Evolutionary conservation across 257 asterid species (phyloP).

Genomic region (Scutellaria barbata): DNA sequence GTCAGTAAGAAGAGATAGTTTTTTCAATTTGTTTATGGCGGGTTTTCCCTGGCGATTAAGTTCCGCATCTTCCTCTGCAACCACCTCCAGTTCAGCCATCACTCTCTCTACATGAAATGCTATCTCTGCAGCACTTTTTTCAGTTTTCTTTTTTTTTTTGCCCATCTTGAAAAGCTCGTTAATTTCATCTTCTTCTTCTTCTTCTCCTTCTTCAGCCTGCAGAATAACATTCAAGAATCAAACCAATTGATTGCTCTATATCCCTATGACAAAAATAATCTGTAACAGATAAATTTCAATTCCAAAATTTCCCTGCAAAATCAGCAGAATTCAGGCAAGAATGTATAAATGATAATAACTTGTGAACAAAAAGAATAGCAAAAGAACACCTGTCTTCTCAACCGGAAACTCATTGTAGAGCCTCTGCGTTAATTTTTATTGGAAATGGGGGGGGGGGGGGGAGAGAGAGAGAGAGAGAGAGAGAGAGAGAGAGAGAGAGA

Average conservation of each 20-base stretch:
- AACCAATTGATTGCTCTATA: slow-evolving; percentile 21
- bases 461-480: background rate
- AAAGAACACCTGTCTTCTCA: background rate
- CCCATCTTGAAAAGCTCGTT: slow-evolving; percentile 72
- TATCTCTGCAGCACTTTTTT: slow-evolving; percentile 86
- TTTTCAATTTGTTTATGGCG: slow-evolving; percentile 81
- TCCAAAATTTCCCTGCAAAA: slow-evolving; percentile 7
- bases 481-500: too few relatives aligned
- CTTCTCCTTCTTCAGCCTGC: slow-evolving; percentile 90
- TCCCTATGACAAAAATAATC: background rate
- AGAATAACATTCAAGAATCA: slow-evolving; percentile 26
- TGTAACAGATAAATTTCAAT: background rate
- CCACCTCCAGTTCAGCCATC: slow-evolving; percentile 91
- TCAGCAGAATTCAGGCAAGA: background rate
- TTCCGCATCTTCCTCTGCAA: slow-evolving; percentile 91
- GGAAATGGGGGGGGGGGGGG: too few relatives aligned
- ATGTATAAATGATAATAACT: background rate
- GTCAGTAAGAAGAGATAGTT: slow-evolving; percentile 77
- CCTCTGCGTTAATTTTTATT: slow-evolving; percentile 3
- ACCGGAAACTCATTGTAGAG: slow-evolving; percentile 24
- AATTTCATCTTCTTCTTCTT: slow-evolving; percentile 85
- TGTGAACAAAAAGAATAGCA: background rate
- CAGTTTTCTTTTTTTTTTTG: slow-evolving; percentile 77
- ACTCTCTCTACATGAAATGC: slow-evolving; percentile 73
- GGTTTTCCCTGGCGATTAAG: slow-evolving; percentile 78